A percentile compares a stretch with the other conserved stretches of the same genome.
Evolutionary conservation across 2,329 filamentous ascomycete species (phyloP).

Genomic region (Trichoderma hamatum): DNA sequence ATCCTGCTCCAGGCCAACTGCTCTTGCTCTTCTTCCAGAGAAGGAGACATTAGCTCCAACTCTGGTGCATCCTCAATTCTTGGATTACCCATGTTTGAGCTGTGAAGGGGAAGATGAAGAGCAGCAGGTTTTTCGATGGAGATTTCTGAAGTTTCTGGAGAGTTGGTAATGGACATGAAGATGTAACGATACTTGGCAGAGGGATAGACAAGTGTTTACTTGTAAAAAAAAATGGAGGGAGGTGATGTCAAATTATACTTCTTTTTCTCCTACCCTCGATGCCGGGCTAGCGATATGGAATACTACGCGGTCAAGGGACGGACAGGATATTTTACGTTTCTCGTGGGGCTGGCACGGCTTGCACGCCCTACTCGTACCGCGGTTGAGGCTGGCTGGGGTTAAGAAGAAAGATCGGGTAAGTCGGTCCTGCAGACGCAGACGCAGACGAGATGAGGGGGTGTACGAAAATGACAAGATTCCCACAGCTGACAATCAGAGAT

Average conservation of each 20-base stretch:
- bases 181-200: not conserved
- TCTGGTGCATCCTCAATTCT: not conserved
- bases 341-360: conserved; percentile 16
- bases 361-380: not conserved
- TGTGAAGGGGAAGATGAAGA: conserved; percentile 34
- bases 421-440: conserved; percentile 22
- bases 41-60: conserved; percentile 10
- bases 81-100: conserved; percentile 33
- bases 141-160: conserved; percentile 41
- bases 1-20: conserved; percentile 54
- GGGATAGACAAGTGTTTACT: not conserved
- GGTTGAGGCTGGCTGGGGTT: conserved; percentile 14
- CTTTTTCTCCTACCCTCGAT: not conserved
- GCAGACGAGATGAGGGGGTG: conserved; percentile 24
- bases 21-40: conserved; percentile 32
- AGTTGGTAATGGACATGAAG: conserved; percentile 37
- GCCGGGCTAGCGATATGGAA: conserved; percentile 6
- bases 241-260: conserved; percentile 23
- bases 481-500: conserved; percentile 9
- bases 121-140: conserved; percentile 40
- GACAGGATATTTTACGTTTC: not conserved
- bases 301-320: not conserved
- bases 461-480: not conserved
- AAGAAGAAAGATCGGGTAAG: conserved; percentile 2
- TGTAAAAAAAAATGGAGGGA: conserved; percentile 7